These are phyloP conservation scores for Trametes polyzona DNA, from an alignment of 1,284 basidiomycete genomes.

Conservation along the genomic window DNA sequence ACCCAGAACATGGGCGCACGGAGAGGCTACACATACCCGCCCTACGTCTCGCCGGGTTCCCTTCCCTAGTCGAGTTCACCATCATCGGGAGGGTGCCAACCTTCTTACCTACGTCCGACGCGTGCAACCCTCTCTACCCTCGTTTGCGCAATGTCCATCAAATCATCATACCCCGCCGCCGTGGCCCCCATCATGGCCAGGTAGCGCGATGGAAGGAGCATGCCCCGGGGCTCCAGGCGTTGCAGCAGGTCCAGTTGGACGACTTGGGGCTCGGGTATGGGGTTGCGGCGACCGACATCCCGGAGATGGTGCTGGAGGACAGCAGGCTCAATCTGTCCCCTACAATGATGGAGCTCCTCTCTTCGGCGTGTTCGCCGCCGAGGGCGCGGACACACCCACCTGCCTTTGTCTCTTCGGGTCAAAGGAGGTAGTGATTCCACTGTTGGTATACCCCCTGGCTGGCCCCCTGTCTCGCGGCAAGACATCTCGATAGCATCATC, in stretches of 20 bases:
- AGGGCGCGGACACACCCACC: neutral
- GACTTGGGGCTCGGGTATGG: neutral
- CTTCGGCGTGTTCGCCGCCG: neutral
- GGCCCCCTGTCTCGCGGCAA: no score
- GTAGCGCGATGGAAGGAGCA: neutral
- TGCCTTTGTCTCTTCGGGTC: neutral
- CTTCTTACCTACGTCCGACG: neutral
- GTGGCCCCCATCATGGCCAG: neutral
- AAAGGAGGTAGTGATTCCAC: no score
- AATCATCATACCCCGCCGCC: neutral
- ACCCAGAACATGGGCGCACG: neutral
- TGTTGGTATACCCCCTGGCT: no score
- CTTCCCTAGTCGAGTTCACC: constrained; percentile 6
- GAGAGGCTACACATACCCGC: constrained; percentile 3
- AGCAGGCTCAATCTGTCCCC: neutral
- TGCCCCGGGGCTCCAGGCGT: neutral
- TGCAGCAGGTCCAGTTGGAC: neutral
- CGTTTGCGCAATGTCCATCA: neutral
- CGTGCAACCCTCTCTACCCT: neutral
- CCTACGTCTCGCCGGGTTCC: neutral
- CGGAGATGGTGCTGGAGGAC: neutral
- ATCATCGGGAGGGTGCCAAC: neutral
- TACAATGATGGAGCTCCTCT: neutral
- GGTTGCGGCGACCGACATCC: no score
- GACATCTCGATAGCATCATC: no score